These are phyloP conservation scores for Penicillium subrubescens DNA, from an alignment of 495 filamentous ascomycete species.

Conservation along the genomic window DNA sequence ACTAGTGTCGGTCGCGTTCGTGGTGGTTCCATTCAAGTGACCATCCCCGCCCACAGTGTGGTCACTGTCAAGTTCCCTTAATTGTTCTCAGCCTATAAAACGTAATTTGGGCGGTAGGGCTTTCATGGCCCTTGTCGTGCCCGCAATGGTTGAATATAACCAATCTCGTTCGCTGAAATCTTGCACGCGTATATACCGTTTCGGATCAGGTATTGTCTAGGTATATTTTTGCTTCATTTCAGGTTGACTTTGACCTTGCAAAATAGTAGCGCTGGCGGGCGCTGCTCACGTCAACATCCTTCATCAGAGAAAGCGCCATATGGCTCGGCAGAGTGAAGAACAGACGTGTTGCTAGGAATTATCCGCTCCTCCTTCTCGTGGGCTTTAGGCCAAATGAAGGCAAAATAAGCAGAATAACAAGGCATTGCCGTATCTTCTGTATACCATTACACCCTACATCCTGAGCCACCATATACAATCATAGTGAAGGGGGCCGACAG, in stretches of 20 bases:
- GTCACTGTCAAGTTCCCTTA: conserved; percentile 6
- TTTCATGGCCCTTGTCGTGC: not conserved
- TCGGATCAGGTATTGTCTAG: not conserved
- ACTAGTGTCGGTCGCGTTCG: not conserved
- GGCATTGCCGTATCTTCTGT: not conserved
- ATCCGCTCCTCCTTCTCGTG: not conserved
- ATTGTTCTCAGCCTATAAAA: not conserved
- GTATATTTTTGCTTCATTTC: not conserved
- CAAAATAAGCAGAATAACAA: not conserved
- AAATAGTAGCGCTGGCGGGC: not conserved
- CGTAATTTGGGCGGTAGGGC: not conserved
- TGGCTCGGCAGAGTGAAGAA: not conserved
- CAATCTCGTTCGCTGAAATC: not conserved
- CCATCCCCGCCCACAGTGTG: conserved; percentile 1
- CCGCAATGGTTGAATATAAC: not conserved
- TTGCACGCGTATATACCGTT: not conserved
- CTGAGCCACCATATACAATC: not conserved
- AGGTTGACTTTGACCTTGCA: not conserved
- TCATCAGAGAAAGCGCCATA: not conserved
- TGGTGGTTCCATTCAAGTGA: not conserved
- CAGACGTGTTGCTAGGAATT: not conserved
- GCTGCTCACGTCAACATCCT: not conserved
- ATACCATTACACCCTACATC: not conserved
- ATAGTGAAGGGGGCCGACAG: not conserved
- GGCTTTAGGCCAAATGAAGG: not conserved